phyloP scores from a whole-genome alignment of 768 basidiomycete species.

The Russula lepida region DNA sequence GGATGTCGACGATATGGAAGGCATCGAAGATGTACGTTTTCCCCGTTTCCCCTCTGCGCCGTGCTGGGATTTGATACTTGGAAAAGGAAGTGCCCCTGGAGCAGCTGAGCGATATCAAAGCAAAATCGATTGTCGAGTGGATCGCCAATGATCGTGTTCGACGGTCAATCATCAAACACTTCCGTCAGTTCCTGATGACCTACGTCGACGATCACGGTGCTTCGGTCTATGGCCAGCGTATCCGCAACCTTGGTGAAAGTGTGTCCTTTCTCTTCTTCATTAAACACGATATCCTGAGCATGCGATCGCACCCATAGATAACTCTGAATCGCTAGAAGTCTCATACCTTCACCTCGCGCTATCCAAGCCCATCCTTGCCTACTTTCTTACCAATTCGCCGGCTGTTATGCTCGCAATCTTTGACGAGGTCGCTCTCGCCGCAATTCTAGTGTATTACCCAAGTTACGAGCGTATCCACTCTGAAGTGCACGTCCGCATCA shows the following conservation, averaged over 20 bases:
- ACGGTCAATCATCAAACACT: constrained; percentile 84
- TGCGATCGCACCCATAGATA: constrained; percentile 45
- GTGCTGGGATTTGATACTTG: background rate
- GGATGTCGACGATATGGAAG: constrained; percentile 87
- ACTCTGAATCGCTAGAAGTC: constrained; percentile 95
- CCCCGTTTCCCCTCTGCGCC: background rate
- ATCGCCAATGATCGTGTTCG: constrained; percentile 88
- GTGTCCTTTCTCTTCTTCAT: constrained; percentile 22
- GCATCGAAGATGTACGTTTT: constrained; percentile 67
- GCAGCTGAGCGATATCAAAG: constrained; percentile 95
- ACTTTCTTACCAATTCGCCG: constrained; percentile 94
- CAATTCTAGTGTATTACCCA: constrained; percentile 93
- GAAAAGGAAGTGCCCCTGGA: constrained; percentile 86
- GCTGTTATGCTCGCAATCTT: constrained; percentile 89
- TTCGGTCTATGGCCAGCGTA: constrained; percentile 91
- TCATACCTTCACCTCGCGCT: constrained; percentile 91
- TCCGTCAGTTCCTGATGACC: constrained; percentile 91
- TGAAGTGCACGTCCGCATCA: constrained; percentile 95
- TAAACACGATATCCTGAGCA: background rate
- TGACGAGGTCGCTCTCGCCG: constrained; percentile 89
- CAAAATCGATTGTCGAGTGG: constrained; percentile 96
- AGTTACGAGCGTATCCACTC: constrained; percentile 95
- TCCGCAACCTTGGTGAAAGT: constrained; percentile 94
- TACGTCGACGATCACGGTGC: constrained; percentile 87
- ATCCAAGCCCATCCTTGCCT: constrained; percentile 92